Conservation (phyloP, 495 filamentous ascomycete genomes). For the Evernia prunastri region DNA sequence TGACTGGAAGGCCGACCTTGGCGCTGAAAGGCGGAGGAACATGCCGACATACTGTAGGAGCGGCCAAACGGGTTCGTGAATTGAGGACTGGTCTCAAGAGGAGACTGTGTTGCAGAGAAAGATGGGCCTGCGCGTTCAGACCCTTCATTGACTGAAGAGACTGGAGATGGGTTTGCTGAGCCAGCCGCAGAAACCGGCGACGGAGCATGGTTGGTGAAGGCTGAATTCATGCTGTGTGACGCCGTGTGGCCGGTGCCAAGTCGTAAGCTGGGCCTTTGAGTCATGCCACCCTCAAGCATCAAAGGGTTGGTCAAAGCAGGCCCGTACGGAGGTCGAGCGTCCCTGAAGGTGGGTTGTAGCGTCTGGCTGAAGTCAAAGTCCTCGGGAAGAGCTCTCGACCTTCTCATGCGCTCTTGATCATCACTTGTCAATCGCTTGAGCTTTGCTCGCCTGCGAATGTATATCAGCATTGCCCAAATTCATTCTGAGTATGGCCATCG, state of each 20-base stretch:
- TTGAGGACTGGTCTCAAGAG: neutral
- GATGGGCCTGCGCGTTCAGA: slow-evolving; percentile 1
- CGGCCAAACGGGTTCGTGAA: neutral
- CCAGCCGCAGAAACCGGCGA: neutral
- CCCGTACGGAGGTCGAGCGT: neutral
- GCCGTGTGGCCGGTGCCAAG: neutral
- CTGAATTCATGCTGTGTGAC: neutral
- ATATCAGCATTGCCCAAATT: slow-evolving; percentile 27
- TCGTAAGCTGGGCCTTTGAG: neutral
- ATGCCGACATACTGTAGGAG: slow-evolving; percentile 8
- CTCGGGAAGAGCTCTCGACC: slow-evolving; percentile 15
- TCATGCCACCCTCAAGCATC: slow-evolving; percentile 2
- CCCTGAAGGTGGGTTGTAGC: slow-evolving; percentile 3
- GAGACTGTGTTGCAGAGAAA: slow-evolving; percentile 1
- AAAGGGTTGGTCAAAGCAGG: neutral
- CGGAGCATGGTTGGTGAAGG: neutral
- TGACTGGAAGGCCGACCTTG: neutral
- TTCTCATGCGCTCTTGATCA: slow-evolving; percentile 58
- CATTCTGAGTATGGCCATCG: slow-evolving; percentile 12
- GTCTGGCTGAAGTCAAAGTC: slow-evolving; percentile 17
- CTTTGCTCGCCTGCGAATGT: slow-evolving; percentile 68
- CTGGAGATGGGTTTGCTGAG: slow-evolving; percentile 6
- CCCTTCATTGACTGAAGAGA: slow-evolving; percentile 12
- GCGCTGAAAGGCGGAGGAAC: slow-evolving; percentile 2
- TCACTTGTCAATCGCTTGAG: slow-evolving; percentile 90